Evolutionary conservation across 345 rosid genomes (phyloP).

Genomic region (Melaleuca quinquenervia): DNA sequence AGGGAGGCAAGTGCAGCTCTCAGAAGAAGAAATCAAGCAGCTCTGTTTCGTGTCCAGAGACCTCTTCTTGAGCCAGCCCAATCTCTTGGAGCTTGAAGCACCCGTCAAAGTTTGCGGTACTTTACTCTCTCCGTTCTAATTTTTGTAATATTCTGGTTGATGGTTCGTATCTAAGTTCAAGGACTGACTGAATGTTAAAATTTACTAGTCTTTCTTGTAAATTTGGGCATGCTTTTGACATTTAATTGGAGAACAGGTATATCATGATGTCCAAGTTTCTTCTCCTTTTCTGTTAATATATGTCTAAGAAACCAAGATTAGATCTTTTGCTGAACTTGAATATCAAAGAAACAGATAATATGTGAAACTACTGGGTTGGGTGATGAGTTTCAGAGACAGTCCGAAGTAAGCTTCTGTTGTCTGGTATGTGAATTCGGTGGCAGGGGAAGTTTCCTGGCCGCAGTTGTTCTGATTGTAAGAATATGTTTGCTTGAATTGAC

Average conservation of each 20-base stretch:
- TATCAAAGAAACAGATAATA: neutral
- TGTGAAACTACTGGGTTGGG: neutral
- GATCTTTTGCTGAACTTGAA: neutral
- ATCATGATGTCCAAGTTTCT: neutral
- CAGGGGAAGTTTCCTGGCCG: neutral
- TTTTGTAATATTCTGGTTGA: neutral
- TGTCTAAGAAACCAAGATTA: neutral
- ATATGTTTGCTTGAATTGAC: neutral
- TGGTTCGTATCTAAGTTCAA: neutral
- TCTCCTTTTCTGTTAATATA: neutral
- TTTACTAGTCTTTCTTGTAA: neutral
- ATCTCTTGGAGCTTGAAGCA: slow-evolving; percentile 67
- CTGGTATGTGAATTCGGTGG: neutral
- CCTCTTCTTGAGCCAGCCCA: slow-evolving; percentile 67
- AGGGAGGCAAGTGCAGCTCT: slow-evolving; percentile 60
- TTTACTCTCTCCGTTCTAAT: neutral
- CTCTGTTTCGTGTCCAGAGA: slow-evolving; percentile 53
- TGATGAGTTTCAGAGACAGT: neutral
- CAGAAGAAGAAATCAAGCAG: slow-evolving; percentile 64
- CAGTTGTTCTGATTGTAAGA: neutral
- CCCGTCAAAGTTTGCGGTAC: slow-evolving; percentile 83
- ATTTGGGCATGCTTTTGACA: neutral
- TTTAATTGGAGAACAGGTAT: neutral
- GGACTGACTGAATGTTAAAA: neutral
- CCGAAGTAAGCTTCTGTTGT: neutral